Evolutionary conservation across 768 basidiomycete species (phyloP).

Genomic region (Gloeopeniophorella convolvens): DNA sequence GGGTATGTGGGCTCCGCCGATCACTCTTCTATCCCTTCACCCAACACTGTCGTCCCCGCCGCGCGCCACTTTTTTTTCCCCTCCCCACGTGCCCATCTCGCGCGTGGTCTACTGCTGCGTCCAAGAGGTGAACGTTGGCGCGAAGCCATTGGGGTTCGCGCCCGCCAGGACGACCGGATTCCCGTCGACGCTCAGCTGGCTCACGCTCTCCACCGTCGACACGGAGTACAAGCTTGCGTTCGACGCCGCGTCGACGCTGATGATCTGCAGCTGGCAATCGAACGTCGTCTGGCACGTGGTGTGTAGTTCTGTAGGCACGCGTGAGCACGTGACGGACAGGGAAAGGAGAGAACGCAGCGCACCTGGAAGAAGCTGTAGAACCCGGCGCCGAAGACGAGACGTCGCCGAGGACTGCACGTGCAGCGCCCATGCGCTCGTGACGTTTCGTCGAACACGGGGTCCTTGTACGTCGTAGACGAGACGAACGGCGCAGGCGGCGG

Average conservation of each 20-base stretch:
- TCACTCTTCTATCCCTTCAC: too few relatives aligned
- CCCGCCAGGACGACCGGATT: slow-evolving; percentile 42
- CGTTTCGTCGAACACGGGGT: slow-evolving; percentile 43
- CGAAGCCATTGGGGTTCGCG: slow-evolving; percentile 51
- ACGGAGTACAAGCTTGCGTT: slow-evolving; percentile 49
- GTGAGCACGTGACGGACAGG: too few relatives aligned
- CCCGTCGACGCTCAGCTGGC: slow-evolving; percentile 45
- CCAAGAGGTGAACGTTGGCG: slow-evolving; percentile 27
- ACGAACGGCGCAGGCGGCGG: slow-evolving; percentile 51
- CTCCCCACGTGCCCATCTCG: too few relatives aligned
- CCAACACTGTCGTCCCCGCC: too few relatives aligned
- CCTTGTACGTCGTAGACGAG: slow-evolving; percentile 32
- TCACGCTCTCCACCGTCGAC: slow-evolving; percentile 50
- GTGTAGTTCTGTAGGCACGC: slow-evolving; percentile 50
- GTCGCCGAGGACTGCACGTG: slow-evolving; percentile 43
- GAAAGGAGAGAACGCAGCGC: too few relatives aligned
- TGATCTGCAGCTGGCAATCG: slow-evolving; percentile 52
- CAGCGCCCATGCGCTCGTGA: slow-evolving; percentile 54
- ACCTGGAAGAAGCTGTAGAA: slow-evolving; percentile 61
- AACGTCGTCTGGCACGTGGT: slow-evolving; percentile 40
- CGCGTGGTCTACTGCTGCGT: slow-evolving; percentile 16
- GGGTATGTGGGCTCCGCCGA: too few relatives aligned
- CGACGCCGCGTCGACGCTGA: slow-evolving; percentile 46
- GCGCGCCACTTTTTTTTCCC: too few relatives aligned
- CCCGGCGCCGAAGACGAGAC: slow-evolving; percentile 65